These are phyloP conservation scores for Conringia planisiliqua DNA, from an alignment of 345 rosid species.

Conservation along the genomic window DNA sequence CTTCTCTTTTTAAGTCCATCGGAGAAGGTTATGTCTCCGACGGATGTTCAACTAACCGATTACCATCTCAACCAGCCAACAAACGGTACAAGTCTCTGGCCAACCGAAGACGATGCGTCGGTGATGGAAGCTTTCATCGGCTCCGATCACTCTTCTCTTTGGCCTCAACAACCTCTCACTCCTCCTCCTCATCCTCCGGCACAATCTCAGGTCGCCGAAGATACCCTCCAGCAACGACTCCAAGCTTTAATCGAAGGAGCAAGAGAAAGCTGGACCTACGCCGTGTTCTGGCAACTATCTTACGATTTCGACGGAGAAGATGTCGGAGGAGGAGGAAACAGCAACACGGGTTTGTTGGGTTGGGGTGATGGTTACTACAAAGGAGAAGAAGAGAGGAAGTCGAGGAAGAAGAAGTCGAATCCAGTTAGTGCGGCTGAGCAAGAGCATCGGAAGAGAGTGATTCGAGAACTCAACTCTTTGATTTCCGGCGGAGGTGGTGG, in stretches of 20 bases:
- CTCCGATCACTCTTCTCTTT: conserved; percentile 64
- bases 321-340: conserved; percentile 26
- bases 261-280: conserved; percentile 79
- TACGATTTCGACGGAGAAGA: conserved; percentile 49
- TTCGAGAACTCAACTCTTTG: conserved; percentile 77
- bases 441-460: conserved; percentile 73
- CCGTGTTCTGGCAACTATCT: conserved; percentile 90
- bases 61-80: conserved; percentile 32
- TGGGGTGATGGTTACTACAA: conserved; percentile 98
- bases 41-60: conserved; percentile 39
- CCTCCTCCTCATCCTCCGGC: conserved; percentile 23
- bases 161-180: conserved; percentile 46
- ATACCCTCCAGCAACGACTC: conserved; percentile 85
- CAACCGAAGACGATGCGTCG: conserved; percentile 64
- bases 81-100: conserved; percentile 46
- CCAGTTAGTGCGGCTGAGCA: conserved; percentile 48
- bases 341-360: conserved; percentile 42
- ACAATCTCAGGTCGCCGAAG: conserved; percentile 45
- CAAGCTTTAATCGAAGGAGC: conserved; percentile 76
- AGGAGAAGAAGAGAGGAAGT: conserved; percentile 74
- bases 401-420: conserved; percentile 30
- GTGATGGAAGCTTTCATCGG: conserved; percentile 86
- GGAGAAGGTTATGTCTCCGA: conserved; percentile 16
- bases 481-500: conserved; percentile 52
- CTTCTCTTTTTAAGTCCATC: not conserved